A percentile compares a stretch with the other conserved stretches of the same genome.
phyloP scores from a whole-genome alignment of 148 eudicot genomes.

The Vaccinium vitisidaea region DNA sequence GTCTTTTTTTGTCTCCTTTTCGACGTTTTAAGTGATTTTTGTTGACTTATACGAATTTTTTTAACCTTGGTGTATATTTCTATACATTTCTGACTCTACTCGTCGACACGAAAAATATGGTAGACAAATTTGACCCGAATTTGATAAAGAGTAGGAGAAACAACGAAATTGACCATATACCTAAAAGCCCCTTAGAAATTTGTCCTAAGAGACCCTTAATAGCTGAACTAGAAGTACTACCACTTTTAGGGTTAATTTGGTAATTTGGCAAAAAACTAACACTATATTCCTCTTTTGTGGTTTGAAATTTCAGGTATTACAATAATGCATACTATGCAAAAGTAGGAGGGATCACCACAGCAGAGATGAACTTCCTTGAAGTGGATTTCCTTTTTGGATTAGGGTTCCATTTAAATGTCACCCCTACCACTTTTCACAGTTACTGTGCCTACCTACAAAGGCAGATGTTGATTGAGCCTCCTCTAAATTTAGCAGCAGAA shows the following conservation, averaged over 20 bases:
- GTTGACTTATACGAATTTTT: too few relatives aligned
- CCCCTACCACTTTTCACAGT: conserved; percentile 46
- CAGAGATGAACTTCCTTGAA: conserved; percentile 59
- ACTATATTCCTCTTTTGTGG: background rate
- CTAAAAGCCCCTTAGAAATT: too few relatives aligned
- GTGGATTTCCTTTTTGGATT: conserved; percentile 62
- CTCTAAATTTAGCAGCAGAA: conserved; percentile 19
- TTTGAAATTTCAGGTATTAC: conserved; percentile 44
- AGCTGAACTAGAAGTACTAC: background rate
- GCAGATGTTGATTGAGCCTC: conserved; percentile 40
- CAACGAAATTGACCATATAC: too few relatives aligned
- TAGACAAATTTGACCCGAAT: too few relatives aligned
- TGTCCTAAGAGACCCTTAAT: too few relatives aligned
- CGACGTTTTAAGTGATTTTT: too few relatives aligned
- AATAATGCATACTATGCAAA: conserved; percentile 66
- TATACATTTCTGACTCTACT: too few relatives aligned
- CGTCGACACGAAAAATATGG: too few relatives aligned
- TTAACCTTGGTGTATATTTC: too few relatives aligned
- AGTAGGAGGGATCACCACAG: conserved; percentile 60
- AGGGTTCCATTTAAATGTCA: conserved; percentile 56
- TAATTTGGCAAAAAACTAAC: background rate
- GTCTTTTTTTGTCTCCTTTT: too few relatives aligned
- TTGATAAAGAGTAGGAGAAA: too few relatives aligned
- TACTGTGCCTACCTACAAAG: conserved; percentile 44
- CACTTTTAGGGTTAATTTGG: background rate